Conservation (phyloP, 2,329 filamentous ascomycete species). For the Fusarium sp. region DNA sequence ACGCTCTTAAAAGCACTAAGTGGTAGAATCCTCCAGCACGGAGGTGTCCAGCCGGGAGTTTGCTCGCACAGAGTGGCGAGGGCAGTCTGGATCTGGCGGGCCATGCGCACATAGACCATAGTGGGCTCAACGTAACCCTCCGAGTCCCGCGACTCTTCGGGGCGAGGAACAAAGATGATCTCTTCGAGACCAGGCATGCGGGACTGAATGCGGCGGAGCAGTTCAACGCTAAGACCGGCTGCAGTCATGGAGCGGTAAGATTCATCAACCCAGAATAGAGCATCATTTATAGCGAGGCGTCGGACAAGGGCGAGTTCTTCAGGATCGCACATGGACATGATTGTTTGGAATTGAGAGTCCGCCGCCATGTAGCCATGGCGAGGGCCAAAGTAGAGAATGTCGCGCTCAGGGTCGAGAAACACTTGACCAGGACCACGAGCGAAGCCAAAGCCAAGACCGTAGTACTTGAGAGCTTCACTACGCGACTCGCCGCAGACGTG, state of each 20-base stretch:
- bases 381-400: slow-evolving; percentile 62
- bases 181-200: slow-evolving; percentile 56
- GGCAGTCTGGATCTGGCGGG: slow-evolving; percentile 53
- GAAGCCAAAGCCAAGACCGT: slow-evolving; percentile 57
- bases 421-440: slow-evolving; percentile 56
- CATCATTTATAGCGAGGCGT: slow-evolving; percentile 60
- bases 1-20: slow-evolving; percentile 43
- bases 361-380: slow-evolving; percentile 59
- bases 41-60: slow-evolving; percentile 50
- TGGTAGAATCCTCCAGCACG: slow-evolving; percentile 54
- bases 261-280: slow-evolving; percentile 55
- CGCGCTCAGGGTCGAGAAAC: slow-evolving; percentile 55
- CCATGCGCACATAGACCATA: slow-evolving; percentile 52
- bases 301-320: slow-evolving; percentile 56
- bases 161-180: slow-evolving; percentile 58
- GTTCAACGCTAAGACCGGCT: slow-evolving; percentile 54
- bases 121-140: slow-evolving; percentile 47
- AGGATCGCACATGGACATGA: slow-evolving; percentile 56
- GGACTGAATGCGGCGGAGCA: slow-evolving; percentile 53
- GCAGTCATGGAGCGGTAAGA: slow-evolving; percentile 55
- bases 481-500: slow-evolving; percentile 62
- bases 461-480: slow-evolving; percentile 56
- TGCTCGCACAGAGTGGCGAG: slow-evolving; percentile 49
- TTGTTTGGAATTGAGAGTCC: slow-evolving; percentile 58
- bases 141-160: slow-evolving; percentile 51